A percentile compares a stretch with the other conserved stretches of the same genome.
These are phyloP conservation scores for Wickerhamomyces silvicola DNA, from an alignment of 805 yeast species.

Conservation along the genomic window DNA sequence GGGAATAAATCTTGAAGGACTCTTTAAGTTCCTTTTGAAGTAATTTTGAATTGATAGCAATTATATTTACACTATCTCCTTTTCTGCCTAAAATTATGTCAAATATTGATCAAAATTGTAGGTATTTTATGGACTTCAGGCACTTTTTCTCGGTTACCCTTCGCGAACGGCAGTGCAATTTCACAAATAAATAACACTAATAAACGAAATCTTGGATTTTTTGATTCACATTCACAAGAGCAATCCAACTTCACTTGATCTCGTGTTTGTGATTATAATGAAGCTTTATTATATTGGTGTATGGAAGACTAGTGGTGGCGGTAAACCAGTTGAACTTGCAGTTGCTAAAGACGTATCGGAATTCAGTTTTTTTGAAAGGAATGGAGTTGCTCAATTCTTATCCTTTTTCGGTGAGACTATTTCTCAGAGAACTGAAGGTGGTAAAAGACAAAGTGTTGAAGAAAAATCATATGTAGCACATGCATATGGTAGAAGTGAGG, in stretches of 20 bases:
- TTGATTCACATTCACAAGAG: too few relatives aligned
- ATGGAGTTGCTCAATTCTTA: conserved; percentile 86
- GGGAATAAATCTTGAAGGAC: too few relatives aligned
- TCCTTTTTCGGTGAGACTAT: conserved; percentile 90
- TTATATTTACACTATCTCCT: too few relatives aligned
- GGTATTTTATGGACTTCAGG: too few relatives aligned
- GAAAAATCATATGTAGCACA: conserved; percentile 85
- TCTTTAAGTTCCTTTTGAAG: too few relatives aligned
- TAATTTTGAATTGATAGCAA: too few relatives aligned
- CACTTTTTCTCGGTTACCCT: too few relatives aligned
- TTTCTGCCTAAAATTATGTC: too few relatives aligned
- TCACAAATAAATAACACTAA: too few relatives aligned
- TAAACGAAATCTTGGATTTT: neutral
- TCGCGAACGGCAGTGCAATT: too few relatives aligned
- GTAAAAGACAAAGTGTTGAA: conserved; percentile 91
- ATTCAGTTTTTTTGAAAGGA: conserved; percentile 84
- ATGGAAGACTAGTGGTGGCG: conserved; percentile 52
- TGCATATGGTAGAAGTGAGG: conserved; percentile 84
- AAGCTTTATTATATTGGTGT: conserved; percentile 89
- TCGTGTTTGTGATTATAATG: conserved; percentile 44
- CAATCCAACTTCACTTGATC: neutral
- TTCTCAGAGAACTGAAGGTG: conserved; percentile 77
- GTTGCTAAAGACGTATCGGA: conserved; percentile 77
- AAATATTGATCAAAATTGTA: too few relatives aligned
- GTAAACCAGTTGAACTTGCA: conserved; percentile 67